Evolutionary conservation across 495 filamentous ascomycete species (phyloP), one percentile per base, ranked within the genome.

Genomic region (Extremus antarcticus): DNA sequence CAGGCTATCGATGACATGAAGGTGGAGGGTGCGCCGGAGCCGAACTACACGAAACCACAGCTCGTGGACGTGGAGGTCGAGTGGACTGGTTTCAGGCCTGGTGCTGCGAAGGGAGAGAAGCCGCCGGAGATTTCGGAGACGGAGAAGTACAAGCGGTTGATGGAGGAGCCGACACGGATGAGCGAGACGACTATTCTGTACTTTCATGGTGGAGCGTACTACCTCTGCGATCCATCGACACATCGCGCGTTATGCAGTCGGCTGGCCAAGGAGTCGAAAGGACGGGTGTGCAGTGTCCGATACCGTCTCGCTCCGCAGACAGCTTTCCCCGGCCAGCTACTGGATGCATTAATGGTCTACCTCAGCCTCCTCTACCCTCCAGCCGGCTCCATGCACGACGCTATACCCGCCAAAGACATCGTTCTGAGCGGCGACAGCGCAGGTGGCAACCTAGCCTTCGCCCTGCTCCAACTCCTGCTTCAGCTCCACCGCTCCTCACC

Each of bases 151-250:
- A 70, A 70, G 47, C 74, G 76, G 48, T 65, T 96, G 71, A 83
- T 86, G 73, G 78, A 76, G 60, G 89, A 94, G 59, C 75, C 79
- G 23, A 43, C 51, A 46, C 11, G 59, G 22, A 76, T 67, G 10
- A 78, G 73, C 21, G 73, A 79, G n/a, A 77, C 78, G 32, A 90
- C 87, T 0, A 68, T 95, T 0, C 71, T 95, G 24, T 95, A 88
- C 65, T 83, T 95, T 66, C 91, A 97, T 65, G 91, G 91, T 43
- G 91, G 91, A 25, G 88, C 83, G n/a, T 85, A 86, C 70, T 89
- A 75, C 51, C 65, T 94, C 50, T 79, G 89, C 75, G 89, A 91
- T 54, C 89, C 89, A 11, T 74, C 76, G 53, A 83, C 80, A 0
- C 85, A 73, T 52, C 76, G 82, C 11, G 56, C 69, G 4, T 53